Evolutionary conservation across 805 yeast species (phyloP).

Genomic region (Brettanomyces naardenensis): DNA sequence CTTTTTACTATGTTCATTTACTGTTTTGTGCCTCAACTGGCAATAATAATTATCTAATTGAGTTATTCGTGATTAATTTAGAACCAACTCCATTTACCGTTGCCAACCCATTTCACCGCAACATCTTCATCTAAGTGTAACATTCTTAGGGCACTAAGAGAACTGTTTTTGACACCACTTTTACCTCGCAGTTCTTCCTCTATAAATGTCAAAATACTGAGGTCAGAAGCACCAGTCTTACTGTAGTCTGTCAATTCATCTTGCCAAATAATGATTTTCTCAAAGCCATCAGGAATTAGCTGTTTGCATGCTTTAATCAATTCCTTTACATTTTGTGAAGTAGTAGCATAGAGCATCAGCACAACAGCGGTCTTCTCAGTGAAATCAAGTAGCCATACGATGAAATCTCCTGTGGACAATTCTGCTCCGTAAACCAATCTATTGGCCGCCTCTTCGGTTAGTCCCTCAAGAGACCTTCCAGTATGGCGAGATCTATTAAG

Average conservation of each 20-base stretch:
- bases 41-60: neutral
- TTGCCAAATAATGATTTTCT: slow-evolving; percentile 18
- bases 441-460: slow-evolving; percentile 4
- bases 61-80: neutral
- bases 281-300: slow-evolving; percentile 5
- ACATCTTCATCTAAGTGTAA: slow-evolving; percentile 3
- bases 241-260: slow-evolving; percentile 16
- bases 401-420: slow-evolving; percentile 23
- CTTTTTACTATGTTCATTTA: too few species aligned
- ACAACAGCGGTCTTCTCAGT: slow-evolving; percentile 9
- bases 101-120: slow-evolving; percentile 8
- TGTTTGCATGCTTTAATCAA: slow-evolving; percentile 8
- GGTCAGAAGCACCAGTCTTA: slow-evolving; percentile 2
- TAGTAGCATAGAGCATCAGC: slow-evolving; percentile 14
- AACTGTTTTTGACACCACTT: slow-evolving; percentile 4
- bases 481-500: slow-evolving; percentile 26
- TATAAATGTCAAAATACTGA: slow-evolving; percentile 8
- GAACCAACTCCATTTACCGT: slow-evolving; percentile 16
- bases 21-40: too few species aligned
- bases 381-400: slow-evolving; percentile 36
- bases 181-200: slow-evolving; percentile 9
- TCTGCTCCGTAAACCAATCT: slow-evolving; percentile 6
- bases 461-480: slow-evolving; percentile 3
- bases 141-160: slow-evolving; percentile 20
- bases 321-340: slow-evolving; percentile 6